phyloP scores from a whole-genome alignment of 192 early-diverging fungal genomes.

The Diversispora eburnea region DNA sequence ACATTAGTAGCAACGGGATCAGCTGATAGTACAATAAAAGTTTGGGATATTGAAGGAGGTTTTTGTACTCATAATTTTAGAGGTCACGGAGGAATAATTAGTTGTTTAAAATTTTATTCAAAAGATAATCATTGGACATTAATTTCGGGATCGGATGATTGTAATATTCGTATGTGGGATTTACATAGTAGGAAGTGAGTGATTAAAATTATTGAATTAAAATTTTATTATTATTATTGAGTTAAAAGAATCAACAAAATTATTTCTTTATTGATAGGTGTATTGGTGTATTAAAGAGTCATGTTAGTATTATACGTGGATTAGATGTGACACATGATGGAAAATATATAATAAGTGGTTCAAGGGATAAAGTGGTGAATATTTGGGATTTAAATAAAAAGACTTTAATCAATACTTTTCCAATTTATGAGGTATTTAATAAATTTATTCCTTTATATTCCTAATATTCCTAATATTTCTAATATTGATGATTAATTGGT shows the following conservation, averaged over 20 bases:
- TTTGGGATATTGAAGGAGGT: slow-evolving; percentile 93
- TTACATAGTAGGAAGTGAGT: slow-evolving; percentile 64
- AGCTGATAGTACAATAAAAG: slow-evolving; percentile 90
- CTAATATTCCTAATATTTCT: no score
- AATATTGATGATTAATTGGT: background rate
- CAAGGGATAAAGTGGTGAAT: slow-evolving; percentile 87
- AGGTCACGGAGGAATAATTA: slow-evolving; percentile 88
- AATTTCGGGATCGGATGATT: slow-evolving; percentile 89
- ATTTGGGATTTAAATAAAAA: slow-evolving; percentile 76
- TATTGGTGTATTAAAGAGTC: slow-evolving; percentile 70
- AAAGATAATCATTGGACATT: slow-evolving; percentile 57
- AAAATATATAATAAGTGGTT: slow-evolving; percentile 70
- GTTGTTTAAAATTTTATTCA: slow-evolving; percentile 79
- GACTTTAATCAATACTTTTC: slow-evolving; percentile 72
- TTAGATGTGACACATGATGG: slow-evolving; percentile 77
- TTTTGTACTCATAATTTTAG: slow-evolving; percentile 94
- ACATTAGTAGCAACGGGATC: slow-evolving; percentile 94
- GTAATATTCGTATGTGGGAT: slow-evolving; percentile 88
- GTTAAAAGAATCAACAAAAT: no score
- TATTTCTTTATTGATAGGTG: slow-evolving; percentile 41
- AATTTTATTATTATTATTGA: no score
- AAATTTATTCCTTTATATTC: background rate
- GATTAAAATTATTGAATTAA: no score
- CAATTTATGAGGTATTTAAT: slow-evolving; percentile 66
- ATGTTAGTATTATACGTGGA: slow-evolving; percentile 88